Conservation (phyloP, 768 basidiomycete genomes). For the Termitomyces sp. region DNA sequence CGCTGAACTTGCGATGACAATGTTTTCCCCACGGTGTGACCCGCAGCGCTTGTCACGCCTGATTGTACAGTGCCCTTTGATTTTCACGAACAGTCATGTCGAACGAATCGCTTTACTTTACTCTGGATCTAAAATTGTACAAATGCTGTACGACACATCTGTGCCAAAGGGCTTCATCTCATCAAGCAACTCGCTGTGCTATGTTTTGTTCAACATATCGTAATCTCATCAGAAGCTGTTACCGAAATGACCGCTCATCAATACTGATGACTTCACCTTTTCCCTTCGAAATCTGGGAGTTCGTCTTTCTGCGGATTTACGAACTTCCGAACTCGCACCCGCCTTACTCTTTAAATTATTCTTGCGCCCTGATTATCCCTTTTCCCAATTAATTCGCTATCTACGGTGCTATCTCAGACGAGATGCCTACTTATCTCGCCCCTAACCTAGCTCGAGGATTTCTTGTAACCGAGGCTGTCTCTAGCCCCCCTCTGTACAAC, state of each 20-base stretch:
- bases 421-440: not conserved
- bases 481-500: not conserved
- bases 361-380: not conserved
- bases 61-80: not conserved
- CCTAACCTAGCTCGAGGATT: not conserved
- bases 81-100: not conserved
- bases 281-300: not conserved
- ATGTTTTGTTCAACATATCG: not conserved
- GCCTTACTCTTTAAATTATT: not conserved
- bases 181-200: not conserved
- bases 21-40: constrained; percentile 27
- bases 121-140: not conserved
- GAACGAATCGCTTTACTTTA: not conserved
- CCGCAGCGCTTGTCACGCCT: constrained; percentile 15
- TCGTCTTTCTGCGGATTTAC: not conserved
- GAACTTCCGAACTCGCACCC: not conserved
- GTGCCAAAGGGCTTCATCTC: not conserved
- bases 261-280: not conserved
- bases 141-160: not conserved
- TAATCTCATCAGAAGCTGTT: too few species aligned
- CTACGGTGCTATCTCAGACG: not conserved
- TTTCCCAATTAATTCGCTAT: not conserved
- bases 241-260: not conserved
- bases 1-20: constrained; percentile 13
- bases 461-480: not conserved